Base-by-base conservation (phyloP, 139 green algal genomes). In the Micromonas pusilla region DNA sequence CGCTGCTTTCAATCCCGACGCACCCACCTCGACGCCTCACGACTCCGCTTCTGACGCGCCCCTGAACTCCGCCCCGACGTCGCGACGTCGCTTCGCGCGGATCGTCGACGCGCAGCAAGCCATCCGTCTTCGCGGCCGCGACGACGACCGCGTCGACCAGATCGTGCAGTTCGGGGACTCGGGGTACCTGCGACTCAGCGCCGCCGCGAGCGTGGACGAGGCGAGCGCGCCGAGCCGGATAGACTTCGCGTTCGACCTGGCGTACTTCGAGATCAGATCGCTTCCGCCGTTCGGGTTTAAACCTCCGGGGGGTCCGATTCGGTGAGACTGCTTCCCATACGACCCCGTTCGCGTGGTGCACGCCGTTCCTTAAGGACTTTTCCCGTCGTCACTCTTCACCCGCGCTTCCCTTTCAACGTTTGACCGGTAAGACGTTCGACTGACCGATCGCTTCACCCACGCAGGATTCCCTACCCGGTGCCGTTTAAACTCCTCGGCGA, bases 381-480 rank as follows among this genome's bases (percentile, higher is more conserved):
- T 64, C 53, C 53, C 20, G 53, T 21, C 53, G 53, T 64, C 21
- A 21, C 53, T 20, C 21, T 26, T 26, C 20, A 64, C 21, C 21
- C 20, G 6, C 84, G 20, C 83, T 96, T 36, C 90, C 91, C 20
- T 95, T 96, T 83, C 90, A 86, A 37, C 84, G 97, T n/a, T n/a
- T n/a, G n/a, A n/a, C n/a, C n/a, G n/a, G n/a, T n/a, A n/a, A n/a
- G n/a, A n/a, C 0, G 34, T 68, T 45, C 53, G 72, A 30, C 6
- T 86, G 34, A n/a, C n/a, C n/a, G n/a, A n/a, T n/a, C n/a, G n/a
- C n/a, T n/a, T n/a, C n/a, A n/a, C n/a, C n/a, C n/a, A n/a, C n/a
- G n/a, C n/a, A n/a, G n/a, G n/a, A n/a, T n/a, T n/a, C 94, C 95
- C 3, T 99, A 98, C 83, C 94, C 93, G 3, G 95, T 99, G 52